These are phyloP conservation scores for Colletotrichum sp. DNA, from an alignment of 2,329 filamentous ascomycete genomes.

Conservation along the genomic window DNA sequence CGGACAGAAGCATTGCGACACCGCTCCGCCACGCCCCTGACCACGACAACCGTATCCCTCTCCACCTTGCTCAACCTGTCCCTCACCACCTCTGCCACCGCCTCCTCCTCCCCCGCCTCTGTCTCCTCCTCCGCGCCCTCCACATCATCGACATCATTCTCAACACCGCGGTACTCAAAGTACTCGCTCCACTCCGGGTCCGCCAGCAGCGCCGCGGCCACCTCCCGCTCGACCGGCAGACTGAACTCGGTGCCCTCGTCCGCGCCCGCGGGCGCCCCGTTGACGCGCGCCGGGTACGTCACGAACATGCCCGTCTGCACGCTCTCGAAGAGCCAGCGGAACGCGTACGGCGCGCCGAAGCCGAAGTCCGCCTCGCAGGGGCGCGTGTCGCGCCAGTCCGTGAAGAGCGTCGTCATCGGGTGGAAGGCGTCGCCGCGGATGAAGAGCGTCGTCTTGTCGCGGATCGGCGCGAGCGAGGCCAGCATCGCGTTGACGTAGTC, in stretches of 20 bases:
- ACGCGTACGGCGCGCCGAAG: constrained; percentile 35
- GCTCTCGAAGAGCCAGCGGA: constrained; percentile 34
- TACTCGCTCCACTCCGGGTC: constrained; percentile 39
- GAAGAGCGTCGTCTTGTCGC: constrained; percentile 40
- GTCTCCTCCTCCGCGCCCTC: background rate
- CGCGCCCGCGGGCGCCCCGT: constrained; percentile 24
- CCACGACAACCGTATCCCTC: background rate
- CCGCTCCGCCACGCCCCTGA: background rate
- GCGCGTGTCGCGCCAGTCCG: constrained; percentile 38
- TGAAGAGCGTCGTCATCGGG: constrained; percentile 37
- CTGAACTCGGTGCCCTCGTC: constrained; percentile 41
- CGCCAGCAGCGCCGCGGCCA: constrained; percentile 32
- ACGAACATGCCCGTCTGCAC: constrained; percentile 30
- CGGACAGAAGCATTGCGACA: background rate
- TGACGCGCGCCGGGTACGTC: constrained; percentile 32
- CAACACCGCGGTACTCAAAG: constrained; percentile 43
- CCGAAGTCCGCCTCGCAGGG: constrained; percentile 37
- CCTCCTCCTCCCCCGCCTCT: background rate
- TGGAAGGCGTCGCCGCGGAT: constrained; percentile 37
- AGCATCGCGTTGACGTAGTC: constrained; percentile 34
- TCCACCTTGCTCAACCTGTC: background rate
- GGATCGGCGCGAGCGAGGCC: constrained; percentile 34
- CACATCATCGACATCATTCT: constrained; percentile 19
- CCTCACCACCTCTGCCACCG: background rate
- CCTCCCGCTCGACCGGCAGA: constrained; percentile 37